These are phyloP conservation scores for Oryza longistaminata DNA, from an alignment of 176 grass and related monocot species.

Conservation along the genomic window DNA sequence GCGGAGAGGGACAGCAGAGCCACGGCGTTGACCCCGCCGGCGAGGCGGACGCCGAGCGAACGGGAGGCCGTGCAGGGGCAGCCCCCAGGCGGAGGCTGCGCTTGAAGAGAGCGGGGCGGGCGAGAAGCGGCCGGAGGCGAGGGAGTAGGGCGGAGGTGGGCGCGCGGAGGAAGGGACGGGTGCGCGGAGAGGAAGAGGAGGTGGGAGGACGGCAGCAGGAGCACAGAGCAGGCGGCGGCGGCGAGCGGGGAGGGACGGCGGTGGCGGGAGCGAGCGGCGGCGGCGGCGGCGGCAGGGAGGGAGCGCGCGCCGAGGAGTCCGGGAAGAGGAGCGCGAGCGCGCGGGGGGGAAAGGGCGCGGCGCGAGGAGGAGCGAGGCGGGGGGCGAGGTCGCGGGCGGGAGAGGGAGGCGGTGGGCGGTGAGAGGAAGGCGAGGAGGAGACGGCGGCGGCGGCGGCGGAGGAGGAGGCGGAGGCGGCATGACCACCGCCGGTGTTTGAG, in stretches of 20 bases:
- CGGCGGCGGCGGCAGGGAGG: constrained; percentile 24
- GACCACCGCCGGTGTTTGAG: constrained; percentile 52
- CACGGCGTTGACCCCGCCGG: constrained; percentile 58
- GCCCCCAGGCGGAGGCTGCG: constrained; percentile 17
- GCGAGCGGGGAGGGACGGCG: constrained; percentile 54
- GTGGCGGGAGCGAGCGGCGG: constrained; percentile 30
- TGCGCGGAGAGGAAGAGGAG: constrained; percentile 55
- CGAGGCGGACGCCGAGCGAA: constrained; percentile 68
- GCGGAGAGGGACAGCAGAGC: constrained; percentile 65
- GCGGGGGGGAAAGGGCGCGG: constrained; percentile 35
- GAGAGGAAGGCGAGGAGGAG: constrained; percentile 38
- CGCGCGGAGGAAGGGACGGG: constrained; percentile 46
- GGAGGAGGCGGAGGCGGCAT: constrained; percentile 46
- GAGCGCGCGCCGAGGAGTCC: constrained; percentile 39
- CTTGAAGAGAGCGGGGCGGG: constrained; percentile 54
- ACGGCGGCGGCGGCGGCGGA: constrained; percentile 24
- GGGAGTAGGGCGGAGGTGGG: constrained; percentile 69
- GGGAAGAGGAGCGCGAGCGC: constrained; percentile 49
- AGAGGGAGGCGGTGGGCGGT: constrained; percentile 39
- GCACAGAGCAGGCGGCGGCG: constrained; percentile 56
- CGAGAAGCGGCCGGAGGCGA: constrained; percentile 48
- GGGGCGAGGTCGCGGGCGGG: constrained; percentile 24
- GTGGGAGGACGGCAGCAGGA: constrained; percentile 53
- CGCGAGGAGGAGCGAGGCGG: constrained; percentile 39
- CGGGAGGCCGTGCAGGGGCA: constrained; percentile 57